phyloP scores from a whole-genome alignment of 139 green algal species.

The Volvox africanus region DNA sequence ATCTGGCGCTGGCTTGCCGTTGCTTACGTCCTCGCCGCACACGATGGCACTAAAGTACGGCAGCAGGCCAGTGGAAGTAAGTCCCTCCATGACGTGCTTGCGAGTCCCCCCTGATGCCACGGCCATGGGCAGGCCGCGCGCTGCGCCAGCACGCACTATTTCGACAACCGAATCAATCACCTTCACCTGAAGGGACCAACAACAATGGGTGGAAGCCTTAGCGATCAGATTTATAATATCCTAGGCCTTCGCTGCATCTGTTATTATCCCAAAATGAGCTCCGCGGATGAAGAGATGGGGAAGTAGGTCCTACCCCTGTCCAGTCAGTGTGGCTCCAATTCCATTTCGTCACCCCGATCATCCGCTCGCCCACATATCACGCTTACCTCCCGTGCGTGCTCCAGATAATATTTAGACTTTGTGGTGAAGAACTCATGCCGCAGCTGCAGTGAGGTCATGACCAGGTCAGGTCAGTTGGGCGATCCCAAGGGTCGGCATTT shows the following conservation, averaged over 20 bases:
- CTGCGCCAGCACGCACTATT: slow-evolving; percentile 30
- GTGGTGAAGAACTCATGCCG: slow-evolving; percentile 40
- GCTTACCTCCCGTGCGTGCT: slow-evolving; percentile 17
- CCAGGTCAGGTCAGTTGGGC: no score
- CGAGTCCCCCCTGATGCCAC: slow-evolving; percentile 59
- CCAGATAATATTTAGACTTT: slow-evolving; percentile 40
- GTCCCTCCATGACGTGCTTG: slow-evolving; percentile 52
- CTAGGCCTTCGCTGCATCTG: no score
- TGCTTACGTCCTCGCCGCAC: slow-evolving; percentile 54
- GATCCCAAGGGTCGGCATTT: no score
- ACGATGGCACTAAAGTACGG: slow-evolving; percentile 50
- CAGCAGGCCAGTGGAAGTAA: slow-evolving; percentile 51
- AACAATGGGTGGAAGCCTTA: no score
- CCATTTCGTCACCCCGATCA: no score
- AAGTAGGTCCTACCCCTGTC: no score
- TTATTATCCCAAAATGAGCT: no score
- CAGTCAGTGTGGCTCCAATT: no score
- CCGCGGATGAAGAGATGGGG: no score
- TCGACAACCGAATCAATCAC: slow-evolving; percentile 38
- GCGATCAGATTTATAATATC: no score
- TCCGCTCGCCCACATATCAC: no score
- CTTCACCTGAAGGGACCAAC: background rate
- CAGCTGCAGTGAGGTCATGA: slow-evolving; percentile 1
- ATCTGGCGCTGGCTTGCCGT: slow-evolving; percentile 69
- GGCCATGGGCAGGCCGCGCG: slow-evolving; percentile 57